A percentile compares a stretch with the other conserved stretches of the same genome.
phyloP scores from a whole-genome alignment of 306 rosid species.

The Citrullus amarus region DNA sequence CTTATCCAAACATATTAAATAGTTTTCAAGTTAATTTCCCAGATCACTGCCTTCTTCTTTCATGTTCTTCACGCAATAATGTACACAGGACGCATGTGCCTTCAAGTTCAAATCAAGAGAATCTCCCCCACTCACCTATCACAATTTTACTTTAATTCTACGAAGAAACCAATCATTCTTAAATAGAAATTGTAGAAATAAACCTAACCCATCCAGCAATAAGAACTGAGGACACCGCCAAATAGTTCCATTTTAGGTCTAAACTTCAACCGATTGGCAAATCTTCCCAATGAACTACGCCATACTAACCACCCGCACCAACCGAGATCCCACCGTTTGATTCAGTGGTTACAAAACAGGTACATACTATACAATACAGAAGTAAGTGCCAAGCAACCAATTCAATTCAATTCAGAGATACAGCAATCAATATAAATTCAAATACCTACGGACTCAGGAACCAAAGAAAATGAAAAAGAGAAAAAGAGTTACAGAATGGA shows the following conservation, averaged over 20 bases:
- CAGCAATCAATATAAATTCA: not conserved
- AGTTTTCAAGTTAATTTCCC: not conserved
- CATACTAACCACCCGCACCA: not conserved
- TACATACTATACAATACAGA: not conserved
- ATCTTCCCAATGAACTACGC: not conserved
- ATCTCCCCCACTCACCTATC: not conserved
- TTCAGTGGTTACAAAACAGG: not conserved
- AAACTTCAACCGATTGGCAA: not conserved
- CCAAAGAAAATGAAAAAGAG: conserved; percentile 14
- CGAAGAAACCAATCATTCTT: not conserved
- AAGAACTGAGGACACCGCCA: not conserved
- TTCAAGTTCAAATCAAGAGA: not conserved
- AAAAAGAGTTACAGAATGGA: conserved; percentile 26
- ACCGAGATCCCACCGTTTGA: not conserved
- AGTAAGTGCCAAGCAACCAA: not conserved
- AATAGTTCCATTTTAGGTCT: not conserved
- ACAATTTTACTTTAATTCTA: not conserved
- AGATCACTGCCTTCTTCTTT: not conserved
- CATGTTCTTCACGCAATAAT: not conserved
- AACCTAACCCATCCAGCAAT: not conserved
- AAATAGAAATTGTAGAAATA: not conserved
- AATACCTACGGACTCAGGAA: conserved; percentile 6
- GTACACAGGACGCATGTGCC: not conserved
- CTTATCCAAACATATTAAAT: not conserved
- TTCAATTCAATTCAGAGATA: not conserved